These are phyloP conservation scores for Calonectria hongkongensis DNA, from an alignment of 2,329 filamentous ascomycete genomes.

Conservation along the genomic window DNA sequence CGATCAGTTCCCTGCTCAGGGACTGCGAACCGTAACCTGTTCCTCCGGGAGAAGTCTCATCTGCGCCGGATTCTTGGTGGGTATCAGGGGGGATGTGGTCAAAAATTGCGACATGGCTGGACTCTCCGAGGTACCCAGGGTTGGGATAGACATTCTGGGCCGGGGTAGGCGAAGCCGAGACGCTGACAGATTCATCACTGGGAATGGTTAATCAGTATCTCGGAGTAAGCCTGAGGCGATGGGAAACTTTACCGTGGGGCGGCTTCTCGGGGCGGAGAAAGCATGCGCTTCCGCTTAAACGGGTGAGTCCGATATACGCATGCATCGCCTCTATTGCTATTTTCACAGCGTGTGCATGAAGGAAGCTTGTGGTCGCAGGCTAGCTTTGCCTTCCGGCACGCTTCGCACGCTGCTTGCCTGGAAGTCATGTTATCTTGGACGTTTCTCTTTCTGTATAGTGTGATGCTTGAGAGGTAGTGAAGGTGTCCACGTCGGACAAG, in stretches of 20 bases:
- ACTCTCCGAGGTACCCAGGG: constrained; percentile 49
- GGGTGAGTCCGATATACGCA: constrained; percentile 27
- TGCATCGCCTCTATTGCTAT: constrained; percentile 26
- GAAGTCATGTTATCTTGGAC: constrained; percentile 36
- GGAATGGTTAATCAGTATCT: not conserved
- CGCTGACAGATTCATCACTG: not conserved
- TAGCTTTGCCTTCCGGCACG: constrained; percentile 54
- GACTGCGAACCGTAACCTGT: not conserved
- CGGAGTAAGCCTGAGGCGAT: not conserved
- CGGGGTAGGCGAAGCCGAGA: not conserved
- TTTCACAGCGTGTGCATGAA: constrained; percentile 53
- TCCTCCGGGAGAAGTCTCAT: not conserved
- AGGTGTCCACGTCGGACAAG: not conserved
- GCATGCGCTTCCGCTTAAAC: constrained; percentile 31
- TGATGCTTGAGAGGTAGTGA: not conserved
- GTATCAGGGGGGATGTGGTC: constrained; percentile 26
- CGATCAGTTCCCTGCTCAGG: not conserved
- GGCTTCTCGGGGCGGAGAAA: constrained; percentile 4
- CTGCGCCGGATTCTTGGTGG: not conserved
- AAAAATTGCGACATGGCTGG: constrained; percentile 45
- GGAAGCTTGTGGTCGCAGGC: constrained; percentile 53
- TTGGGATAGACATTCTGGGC: constrained; percentile 44
- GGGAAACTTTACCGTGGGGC: not conserved
- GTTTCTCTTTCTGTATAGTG: not conserved
- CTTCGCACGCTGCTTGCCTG: constrained; percentile 49